Percentiles rank a stretch among this genome's conserved stretches.
Evolutionary conservation across 2,329 filamentous ascomycete genomes (phyloP).

Genomic region (Sclerotinia subarctica): DNA sequence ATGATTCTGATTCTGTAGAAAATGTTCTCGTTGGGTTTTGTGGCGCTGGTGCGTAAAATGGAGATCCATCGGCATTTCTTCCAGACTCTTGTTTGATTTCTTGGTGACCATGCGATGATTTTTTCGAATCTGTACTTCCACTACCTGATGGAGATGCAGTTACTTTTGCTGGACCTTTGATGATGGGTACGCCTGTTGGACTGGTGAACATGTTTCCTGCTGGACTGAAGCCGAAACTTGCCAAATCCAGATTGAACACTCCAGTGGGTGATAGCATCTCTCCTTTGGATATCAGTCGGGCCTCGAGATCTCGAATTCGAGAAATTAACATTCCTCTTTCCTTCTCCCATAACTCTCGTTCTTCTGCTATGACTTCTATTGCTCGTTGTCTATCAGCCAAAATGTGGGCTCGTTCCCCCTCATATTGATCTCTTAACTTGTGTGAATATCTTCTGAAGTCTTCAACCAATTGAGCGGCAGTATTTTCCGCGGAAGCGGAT

Average conservation of each 20-base stretch:
- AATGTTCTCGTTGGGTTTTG: constrained; percentile 37
- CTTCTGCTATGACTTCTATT: constrained; percentile 38
- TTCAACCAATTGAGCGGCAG: constrained; percentile 32
- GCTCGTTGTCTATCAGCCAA: constrained; percentile 33
- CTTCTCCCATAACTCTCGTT: constrained; percentile 38
- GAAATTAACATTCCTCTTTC: constrained; percentile 33
- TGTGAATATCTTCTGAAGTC: constrained; percentile 37
- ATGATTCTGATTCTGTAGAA: constrained; percentile 25
- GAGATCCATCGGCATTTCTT: constrained; percentile 37
- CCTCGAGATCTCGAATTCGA: constrained; percentile 35
- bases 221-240: background rate
- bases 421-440: constrained; percentile 34
- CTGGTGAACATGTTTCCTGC: constrained; percentile 6
- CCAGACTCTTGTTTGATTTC: constrained; percentile 36
- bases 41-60: constrained; percentile 39
- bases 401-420: constrained; percentile 38
- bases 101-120: constrained; percentile 7
- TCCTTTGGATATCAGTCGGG: constrained; percentile 20
- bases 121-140: constrained; percentile 8
- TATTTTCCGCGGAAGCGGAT: constrained; percentile 34
- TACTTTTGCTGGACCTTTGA: background rate
- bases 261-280: constrained; percentile 14
- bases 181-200: background rate
- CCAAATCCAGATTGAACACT: constrained; percentile 16
- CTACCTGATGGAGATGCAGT: background rate